phyloP scores from a whole-genome alignment of 306 rosid genomes.

The Rosa rugosa region DNA sequence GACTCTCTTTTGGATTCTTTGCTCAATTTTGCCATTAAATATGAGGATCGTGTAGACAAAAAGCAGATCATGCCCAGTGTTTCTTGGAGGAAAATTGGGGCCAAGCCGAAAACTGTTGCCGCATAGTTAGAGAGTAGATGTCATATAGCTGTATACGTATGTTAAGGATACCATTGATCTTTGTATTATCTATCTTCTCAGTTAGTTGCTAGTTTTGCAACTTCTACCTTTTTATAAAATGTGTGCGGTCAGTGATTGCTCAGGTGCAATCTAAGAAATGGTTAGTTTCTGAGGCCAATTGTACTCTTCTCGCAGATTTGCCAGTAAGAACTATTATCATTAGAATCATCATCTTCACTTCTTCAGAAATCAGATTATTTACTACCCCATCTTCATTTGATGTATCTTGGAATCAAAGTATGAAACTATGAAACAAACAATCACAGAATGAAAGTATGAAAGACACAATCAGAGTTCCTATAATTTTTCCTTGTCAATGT shows the following conservation, averaged over 20 bases:
- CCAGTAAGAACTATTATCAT: background rate
- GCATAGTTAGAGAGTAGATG: conserved; percentile 35
- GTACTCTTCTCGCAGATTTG: background rate
- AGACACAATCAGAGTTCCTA: background rate
- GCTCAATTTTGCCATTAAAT: conserved; percentile 74
- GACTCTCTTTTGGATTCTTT: conserved; percentile 92
- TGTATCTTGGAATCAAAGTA: background rate
- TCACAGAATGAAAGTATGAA: no score
- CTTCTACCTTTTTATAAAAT: background rate
- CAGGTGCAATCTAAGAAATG: conserved; percentile 21
- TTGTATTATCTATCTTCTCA: background rate
- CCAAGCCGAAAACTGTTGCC: conserved; percentile 60
- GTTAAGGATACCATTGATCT: background rate
- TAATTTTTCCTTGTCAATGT: background rate
- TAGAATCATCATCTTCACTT: background rate
- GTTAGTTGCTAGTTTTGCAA: background rate
- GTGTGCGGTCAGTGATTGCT: conserved; percentile 17
- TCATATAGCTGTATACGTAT: background rate
- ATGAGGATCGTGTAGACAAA: conserved; percentile 76
- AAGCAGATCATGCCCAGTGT: conserved; percentile 96
- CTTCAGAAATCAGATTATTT: background rate
- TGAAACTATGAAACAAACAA: no score
- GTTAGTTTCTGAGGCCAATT: background rate
- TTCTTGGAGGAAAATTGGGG: conserved; percentile 85
- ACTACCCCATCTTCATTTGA: background rate